Conservation (phyloP, 305 asterid genomes). For the Fraxinus sp. region DNA sequence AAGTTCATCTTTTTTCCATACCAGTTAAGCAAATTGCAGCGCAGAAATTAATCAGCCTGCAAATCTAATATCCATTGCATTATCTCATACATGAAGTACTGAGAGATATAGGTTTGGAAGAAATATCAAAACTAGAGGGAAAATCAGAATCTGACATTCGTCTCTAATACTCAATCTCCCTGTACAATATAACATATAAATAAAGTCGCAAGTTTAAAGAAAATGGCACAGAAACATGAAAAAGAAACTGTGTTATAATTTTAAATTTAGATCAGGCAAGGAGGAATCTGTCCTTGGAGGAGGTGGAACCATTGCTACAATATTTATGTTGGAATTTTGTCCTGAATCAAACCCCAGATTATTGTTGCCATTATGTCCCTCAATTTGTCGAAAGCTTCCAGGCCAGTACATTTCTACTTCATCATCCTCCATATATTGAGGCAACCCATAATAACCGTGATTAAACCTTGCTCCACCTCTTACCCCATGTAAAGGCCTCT, state of each 20-base stretch:
- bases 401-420: constrained; percentile 74
- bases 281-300: constrained; percentile 51
- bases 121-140: neutral
- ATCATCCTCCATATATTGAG: constrained; percentile 54
- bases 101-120: neutral
- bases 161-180: constrained; percentile 31
- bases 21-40: neutral
- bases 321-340: constrained; percentile 40
- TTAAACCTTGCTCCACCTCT: constrained; percentile 66
- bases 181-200: constrained; percentile 35
- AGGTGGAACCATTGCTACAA: constrained; percentile 38
- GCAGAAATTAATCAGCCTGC: neutral
- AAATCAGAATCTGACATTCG: constrained; percentile 4
- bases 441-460: constrained; percentile 59
- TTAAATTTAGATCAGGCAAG: constrained; percentile 73
- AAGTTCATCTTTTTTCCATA: neutral
- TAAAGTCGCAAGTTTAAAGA: constrained; percentile 7
- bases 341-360: constrained; percentile 33
- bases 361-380: constrained; percentile 36
- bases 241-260: constrained; percentile 37
- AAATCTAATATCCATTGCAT: neutral
- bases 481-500: constrained; percentile 30
- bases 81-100: neutral
- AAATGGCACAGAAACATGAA: constrained; percentile 15
- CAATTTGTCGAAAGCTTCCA: constrained; percentile 73